phyloP scores from a whole-genome alignment of 2,329 filamentous ascomycete genomes.

The Epichloe sibirici region DNA sequence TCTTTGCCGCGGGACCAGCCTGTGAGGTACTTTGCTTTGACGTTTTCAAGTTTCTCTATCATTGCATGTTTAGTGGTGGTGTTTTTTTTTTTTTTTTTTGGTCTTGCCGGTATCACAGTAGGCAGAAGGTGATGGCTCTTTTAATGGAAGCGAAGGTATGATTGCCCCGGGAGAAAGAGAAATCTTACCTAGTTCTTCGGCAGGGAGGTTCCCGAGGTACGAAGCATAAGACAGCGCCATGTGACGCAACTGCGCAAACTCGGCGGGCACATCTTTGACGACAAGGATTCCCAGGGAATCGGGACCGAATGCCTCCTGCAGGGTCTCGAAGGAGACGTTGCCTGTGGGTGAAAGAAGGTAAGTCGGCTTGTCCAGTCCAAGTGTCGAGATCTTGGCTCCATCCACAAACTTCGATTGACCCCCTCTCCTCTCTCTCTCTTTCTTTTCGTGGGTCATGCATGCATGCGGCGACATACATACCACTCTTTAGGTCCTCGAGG shows the following conservation, averaged over 20 bases:
- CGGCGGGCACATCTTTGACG: slow-evolving; percentile 69
- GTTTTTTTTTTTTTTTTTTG: too few species aligned
- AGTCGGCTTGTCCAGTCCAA: too few species aligned
- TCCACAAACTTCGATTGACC: background rate
- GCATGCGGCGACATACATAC: slow-evolving; percentile 23
- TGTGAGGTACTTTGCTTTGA: slow-evolving; percentile 50
- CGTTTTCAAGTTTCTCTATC: slow-evolving; percentile 44
- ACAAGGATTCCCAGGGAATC: slow-evolving; percentile 84
- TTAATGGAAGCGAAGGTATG: background rate
- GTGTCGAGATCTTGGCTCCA: background rate
- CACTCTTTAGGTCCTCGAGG: slow-evolving; percentile 45
- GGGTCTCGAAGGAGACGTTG: slow-evolving; percentile 52
- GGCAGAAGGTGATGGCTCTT: too few species aligned
- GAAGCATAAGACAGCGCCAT: slow-evolving; percentile 75
- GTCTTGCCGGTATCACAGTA: too few species aligned
- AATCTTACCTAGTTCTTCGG: slow-evolving; percentile 52
- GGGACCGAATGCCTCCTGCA: slow-evolving; percentile 77
- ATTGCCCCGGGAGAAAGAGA: slow-evolving; percentile 9
- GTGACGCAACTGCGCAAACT: slow-evolving; percentile 60
- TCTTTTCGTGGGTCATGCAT: too few species aligned
- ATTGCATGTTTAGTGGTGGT: background rate
- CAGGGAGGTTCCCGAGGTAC: slow-evolving; percentile 71
- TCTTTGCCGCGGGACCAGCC: slow-evolving; percentile 78
- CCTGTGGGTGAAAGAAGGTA: slow-evolving; percentile 29
- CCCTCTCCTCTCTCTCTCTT: too few species aligned